Base-by-base conservation (phyloP, 257 asterid genomes). In the Solanum bulbocastanum region DNA sequence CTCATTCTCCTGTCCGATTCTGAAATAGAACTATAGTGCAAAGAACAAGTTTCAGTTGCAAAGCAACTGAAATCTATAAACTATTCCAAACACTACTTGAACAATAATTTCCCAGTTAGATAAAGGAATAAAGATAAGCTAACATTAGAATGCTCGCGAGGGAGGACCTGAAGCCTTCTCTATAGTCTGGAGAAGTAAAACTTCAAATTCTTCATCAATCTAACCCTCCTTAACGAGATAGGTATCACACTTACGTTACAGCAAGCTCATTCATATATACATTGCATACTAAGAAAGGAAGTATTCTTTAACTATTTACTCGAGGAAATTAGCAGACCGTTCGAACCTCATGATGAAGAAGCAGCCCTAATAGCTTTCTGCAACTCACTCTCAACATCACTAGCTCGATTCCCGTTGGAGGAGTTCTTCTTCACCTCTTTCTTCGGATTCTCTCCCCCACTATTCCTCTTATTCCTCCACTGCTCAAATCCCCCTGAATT, bases 311-410 rank as follows among this genome's bases (percentile, higher is more conserved):
- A 87, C 62, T 78, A 60, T 65, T 14, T 81, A 68, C 83, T 86
- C 25, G 37, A 22, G 88, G 52, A 4, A 86, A 71, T 86, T 71
- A 46, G 60, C 44, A 71, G 66, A 66, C 76, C 83, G 65, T 83
- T 88, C 87, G 65, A 78, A 86, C 88, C 90, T 91, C 83, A 90
- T 0, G 88, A 39, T 75, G 97, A 88, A 39, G 96, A 90, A 58
- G 98, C 96, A 78, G 98, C 99, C 91, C 84, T 88, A 83, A 96
- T 94, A 65, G 99, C 99, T 92, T 91, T 94, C 93, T 96, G 94
- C 94, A 96, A 89, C 91, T 96, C 99, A 90, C 81, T 93, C 93
- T 96, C 99, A 84, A 96, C 93, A 89, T 94, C 95, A 76, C 83
- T 87, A 15, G 90, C 91, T 30, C 89, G 10, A 86, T 83, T 86